Evolutionary conservation across 805 yeast genomes (phyloP).

Genomic region (Metschnikowia baotianmanensis): DNA sequence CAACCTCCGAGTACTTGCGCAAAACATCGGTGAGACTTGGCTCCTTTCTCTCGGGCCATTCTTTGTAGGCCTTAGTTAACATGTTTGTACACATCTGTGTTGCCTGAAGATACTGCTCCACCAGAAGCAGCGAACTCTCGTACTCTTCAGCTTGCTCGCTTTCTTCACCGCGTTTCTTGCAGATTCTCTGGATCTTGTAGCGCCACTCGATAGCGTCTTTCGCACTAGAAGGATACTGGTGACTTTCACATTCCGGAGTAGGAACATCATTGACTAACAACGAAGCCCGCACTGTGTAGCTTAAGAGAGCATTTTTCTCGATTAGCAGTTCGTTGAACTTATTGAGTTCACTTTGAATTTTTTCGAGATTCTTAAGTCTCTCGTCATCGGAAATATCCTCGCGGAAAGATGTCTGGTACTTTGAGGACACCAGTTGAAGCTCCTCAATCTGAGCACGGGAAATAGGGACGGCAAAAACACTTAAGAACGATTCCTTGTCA

Average conservation of each 20-base stretch:
- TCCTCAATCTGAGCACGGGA: constrained; percentile 19
- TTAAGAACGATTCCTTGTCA: constrained; percentile 15
- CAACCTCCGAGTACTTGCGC: constrained; percentile 27
- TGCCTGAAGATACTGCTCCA: constrained; percentile 14
- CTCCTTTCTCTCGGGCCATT: constrained; percentile 3
- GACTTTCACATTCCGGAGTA: constrained; percentile 18
- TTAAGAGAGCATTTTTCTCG: constrained; percentile 19
- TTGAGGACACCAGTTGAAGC: constrained; percentile 26
- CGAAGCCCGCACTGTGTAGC: constrained; percentile 24
- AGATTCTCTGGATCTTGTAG: constrained; percentile 19
- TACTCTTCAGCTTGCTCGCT: neutral
- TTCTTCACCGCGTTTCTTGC: neutral
- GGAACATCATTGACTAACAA: constrained; percentile 19
- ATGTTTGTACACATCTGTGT: constrained; percentile 12
- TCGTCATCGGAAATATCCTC: constrained; percentile 25
- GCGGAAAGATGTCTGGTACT: constrained; percentile 32
- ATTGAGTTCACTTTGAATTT: constrained; percentile 26
- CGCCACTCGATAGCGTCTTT: constrained; percentile 24
- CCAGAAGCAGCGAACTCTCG: constrained; percentile 4
- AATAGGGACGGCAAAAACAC: constrained; percentile 33
- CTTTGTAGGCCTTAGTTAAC: constrained; percentile 15
- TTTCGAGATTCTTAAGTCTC: constrained; percentile 22
- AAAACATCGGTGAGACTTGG: constrained; percentile 15
- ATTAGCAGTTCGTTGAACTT: constrained; percentile 24
- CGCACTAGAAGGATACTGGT: constrained; percentile 26